phyloP scores from a whole-genome alignment of 306 rosid species.

The Cucurbita ficifolia region DNA sequence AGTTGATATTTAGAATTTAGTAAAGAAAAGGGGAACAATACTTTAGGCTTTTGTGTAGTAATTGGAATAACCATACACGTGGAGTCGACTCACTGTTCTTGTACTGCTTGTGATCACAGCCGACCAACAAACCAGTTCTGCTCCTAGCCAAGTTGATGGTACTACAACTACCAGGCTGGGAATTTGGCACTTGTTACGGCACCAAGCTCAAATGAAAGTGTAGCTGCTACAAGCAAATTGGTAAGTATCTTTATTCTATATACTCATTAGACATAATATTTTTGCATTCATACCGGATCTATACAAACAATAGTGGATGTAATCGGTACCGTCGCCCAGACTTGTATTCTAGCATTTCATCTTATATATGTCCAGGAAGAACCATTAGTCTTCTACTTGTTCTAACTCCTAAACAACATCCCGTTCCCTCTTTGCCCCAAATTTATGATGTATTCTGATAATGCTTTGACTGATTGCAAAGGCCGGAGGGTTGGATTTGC shows the following conservation, averaged over 20 bases:
- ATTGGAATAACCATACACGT: background rate
- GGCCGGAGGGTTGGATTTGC: constrained; percentile 95
- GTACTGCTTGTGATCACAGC: constrained; percentile 29
- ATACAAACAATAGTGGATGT: background rate
- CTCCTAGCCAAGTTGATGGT: constrained; percentile 56
- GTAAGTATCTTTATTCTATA: constrained; percentile 23
- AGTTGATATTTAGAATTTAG: background rate
- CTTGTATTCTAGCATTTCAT: background rate
- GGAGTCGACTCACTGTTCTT: background rate
- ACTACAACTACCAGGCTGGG: constrained; percentile 88
- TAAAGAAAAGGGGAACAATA: background rate
- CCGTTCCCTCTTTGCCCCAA: background rate
- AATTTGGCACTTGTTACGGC: constrained; percentile 92
- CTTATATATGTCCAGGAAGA: background rate
- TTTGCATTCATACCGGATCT: background rate
- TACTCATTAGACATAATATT: background rate
- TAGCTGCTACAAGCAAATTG: constrained; percentile 62
- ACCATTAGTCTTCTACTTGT: background rate
- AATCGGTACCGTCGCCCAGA: background rate
- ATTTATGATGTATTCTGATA: background rate
- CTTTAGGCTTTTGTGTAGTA: background rate
- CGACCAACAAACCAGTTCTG: constrained; percentile 48
- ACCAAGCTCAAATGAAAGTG: constrained; percentile 91
- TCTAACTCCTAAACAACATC: background rate
- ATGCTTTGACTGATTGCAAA: constrained; percentile 20